These are phyloP conservation scores for Fusarium beomiforme DNA, from an alignment of 2,329 filamentous ascomycete genomes.

Conservation along the genomic window DNA sequence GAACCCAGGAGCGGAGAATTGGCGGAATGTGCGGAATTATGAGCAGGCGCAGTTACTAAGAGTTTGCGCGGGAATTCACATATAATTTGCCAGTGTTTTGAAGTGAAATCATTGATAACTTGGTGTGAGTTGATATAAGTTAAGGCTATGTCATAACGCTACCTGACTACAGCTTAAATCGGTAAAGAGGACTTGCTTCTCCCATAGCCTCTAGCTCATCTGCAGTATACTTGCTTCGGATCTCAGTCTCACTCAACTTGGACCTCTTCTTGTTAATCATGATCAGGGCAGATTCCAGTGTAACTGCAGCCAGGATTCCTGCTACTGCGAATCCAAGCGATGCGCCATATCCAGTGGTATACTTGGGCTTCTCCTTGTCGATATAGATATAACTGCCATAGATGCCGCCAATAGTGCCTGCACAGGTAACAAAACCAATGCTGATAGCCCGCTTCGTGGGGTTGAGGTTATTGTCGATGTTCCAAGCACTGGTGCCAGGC, in stretches of 20 bases:
- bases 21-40: no score
- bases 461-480: slow-evolving; percentile 48
- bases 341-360: slow-evolving; percentile 41
- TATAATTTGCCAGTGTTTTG: no score
- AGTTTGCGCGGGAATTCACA: no score
- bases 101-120: no score
- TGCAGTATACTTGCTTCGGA: slow-evolving; percentile 43
- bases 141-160: fast-evolving
- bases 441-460: slow-evolving; percentile 49
- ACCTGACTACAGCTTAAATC: not conserved
- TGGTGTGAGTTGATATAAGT: fast-evolving
- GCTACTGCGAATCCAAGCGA: slow-evolving; percentile 32
- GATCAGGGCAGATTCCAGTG: slow-evolving; percentile 34
- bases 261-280: slow-evolving; percentile 41
- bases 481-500: slow-evolving; percentile 51
- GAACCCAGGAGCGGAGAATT: no score
- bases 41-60: no score
- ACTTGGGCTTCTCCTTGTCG: slow-evolving; percentile 37
- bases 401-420: slow-evolving; percentile 38
- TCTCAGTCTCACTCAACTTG: slow-evolving; percentile 37
- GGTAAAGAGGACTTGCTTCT: slow-evolving; percentile 45
- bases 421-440: slow-evolving; percentile 47
- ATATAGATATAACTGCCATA: slow-evolving; percentile 41
- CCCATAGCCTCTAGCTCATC: slow-evolving; percentile 47
- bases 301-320: slow-evolving; percentile 24